Evolutionary conservation across 2,329 filamentous ascomycete species (phyloP), one percentile per base, ranked within the genome.

Genomic region (Aspergillus arachidicola): DNA sequence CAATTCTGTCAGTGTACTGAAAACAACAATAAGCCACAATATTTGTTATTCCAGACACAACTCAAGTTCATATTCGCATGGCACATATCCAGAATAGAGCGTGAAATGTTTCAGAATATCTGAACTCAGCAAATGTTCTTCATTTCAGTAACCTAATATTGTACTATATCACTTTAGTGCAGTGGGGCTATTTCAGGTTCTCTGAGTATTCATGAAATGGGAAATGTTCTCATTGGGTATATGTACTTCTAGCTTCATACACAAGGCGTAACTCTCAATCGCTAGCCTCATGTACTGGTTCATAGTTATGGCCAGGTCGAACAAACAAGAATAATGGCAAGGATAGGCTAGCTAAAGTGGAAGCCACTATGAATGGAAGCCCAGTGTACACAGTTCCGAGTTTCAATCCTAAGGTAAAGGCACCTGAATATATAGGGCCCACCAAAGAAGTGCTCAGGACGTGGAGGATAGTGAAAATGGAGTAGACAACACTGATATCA

Each of bases 321-420:
- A 43, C 41, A 21, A 34, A 36, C 2, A 58, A 30, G 19, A 58
- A 58, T 19, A 58, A 19, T 12, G 41, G 56, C 12, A 48, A 45
- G 21, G 38, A 58, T 23, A 58, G n/a, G 14, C 26, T 28, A 34
- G 45, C 56, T 41, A 58, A 23, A 34, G 38, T 38, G 32, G 57
- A 30, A 36, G 57, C 43, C 28, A 58, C 41, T 16, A 58, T 28
- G 21, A 58, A 58, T 2, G 43, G 43, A 19, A 58, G n/a, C 19
- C 57, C 57, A 19, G 57, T 50, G 41, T 58, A 58, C n/a, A 19
- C 57, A 12, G 34, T 30, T 14, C 57, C 43, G 23, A 58, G n/a
- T n/a, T 50, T 41, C 30, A 58, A 36, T 21, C 57, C 57, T 12
- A 58, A 50, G 50, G 43, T n/a, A 9, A 58, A 50, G n/a, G 43